A percentile compares a stretch with the other conserved stretches of the same genome.
phyloP scores from a whole-genome alignment of 805 yeast genomes.

The Saturnispora hagleri region DNA sequence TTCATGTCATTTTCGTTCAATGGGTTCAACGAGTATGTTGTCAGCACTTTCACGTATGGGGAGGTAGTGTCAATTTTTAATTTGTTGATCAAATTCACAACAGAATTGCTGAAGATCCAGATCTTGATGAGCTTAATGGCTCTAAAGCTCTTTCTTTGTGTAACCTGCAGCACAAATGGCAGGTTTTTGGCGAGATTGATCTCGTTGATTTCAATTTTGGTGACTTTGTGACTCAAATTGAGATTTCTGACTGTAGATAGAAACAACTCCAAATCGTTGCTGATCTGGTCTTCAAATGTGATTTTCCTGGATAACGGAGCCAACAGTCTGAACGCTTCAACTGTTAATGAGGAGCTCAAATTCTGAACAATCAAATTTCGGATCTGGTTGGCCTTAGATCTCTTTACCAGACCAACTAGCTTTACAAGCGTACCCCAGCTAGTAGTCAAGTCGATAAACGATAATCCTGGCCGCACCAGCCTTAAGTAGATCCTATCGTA shows the following conservation, averaged over 20 bases:
- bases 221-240: neutral
- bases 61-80: neutral
- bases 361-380: conserved; percentile 2
- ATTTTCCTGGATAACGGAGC: neutral
- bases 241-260: neutral
- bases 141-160: neutral
- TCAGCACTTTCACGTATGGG: neutral
- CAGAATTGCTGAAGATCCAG: conserved; percentile 5
- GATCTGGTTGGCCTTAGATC: neutral
- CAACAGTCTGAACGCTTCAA: conserved; percentile 1
- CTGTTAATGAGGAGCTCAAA: neutral
- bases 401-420: neutral
- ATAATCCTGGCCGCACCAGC: conserved; percentile 1
- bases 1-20: neutral
- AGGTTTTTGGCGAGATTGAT: neutral
- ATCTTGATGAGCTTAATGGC: neutral
- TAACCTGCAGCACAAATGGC: neutral
- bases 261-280: neutral
- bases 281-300: conserved; percentile 5
- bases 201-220: conserved; percentile 3
- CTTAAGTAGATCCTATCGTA: conserved; percentile 1
- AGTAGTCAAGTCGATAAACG: conserved; percentile 3
- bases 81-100: neutral
- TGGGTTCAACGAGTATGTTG: conserved; percentile 6
- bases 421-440: neutral